phyloP scores from a whole-genome alignment of 2,329 filamentous ascomycete species.

The Lecanicillium sp. region DNA sequence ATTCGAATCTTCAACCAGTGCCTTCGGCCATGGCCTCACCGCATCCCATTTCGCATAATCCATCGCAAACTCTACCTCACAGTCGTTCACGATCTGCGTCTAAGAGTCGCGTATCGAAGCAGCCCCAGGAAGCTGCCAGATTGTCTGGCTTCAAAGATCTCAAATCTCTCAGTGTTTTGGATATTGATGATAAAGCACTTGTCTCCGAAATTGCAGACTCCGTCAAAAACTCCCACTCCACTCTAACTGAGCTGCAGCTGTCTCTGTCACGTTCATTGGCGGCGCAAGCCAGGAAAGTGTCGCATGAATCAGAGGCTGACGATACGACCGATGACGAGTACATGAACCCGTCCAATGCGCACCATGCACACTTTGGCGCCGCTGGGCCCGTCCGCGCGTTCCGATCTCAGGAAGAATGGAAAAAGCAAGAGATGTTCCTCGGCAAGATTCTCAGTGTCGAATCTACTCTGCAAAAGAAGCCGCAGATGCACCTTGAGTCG shows the following conservation, averaged over 20 bases:
- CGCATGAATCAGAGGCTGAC: slow-evolving; percentile 36
- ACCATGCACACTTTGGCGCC: slow-evolving; percentile 29
- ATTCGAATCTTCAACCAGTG: slow-evolving; percentile 19
- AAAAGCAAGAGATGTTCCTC: slow-evolving; percentile 47
- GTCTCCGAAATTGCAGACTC: slow-evolving; percentile 50
- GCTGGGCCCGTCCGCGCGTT: slow-evolving; percentile 40
- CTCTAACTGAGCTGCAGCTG: slow-evolving; percentile 48
- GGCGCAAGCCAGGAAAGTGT: slow-evolving; percentile 30
- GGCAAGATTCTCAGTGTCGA: slow-evolving; percentile 49
- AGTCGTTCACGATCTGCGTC: slow-evolving; percentile 30
- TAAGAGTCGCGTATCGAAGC: slow-evolving; percentile 31
- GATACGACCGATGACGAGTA: slow-evolving; percentile 52
- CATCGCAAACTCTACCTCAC: slow-evolving; percentile 11
- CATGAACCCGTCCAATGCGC: slow-evolving; percentile 34
- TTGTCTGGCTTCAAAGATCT: slow-evolving; percentile 53
- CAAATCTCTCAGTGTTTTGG: slow-evolving; percentile 47
- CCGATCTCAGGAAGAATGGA: slow-evolving; percentile 47
- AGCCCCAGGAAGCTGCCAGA: slow-evolving; percentile 41
- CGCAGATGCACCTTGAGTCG: slow-evolving; percentile 20
- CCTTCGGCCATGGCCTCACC: slow-evolving; percentile 17
- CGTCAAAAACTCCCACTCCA: slow-evolving; percentile 47
- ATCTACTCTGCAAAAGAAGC: slow-evolving; percentile 31
- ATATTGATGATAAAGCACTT: slow-evolving; percentile 54
- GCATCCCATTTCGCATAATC: slow-evolving; percentile 9
- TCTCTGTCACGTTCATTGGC: slow-evolving; percentile 53